Percentiles rank a stretch among this genome's conserved stretches.
Conservation (phyloP, 768 basidiomycete genomes). For the Termitomyces sp. region DNA sequence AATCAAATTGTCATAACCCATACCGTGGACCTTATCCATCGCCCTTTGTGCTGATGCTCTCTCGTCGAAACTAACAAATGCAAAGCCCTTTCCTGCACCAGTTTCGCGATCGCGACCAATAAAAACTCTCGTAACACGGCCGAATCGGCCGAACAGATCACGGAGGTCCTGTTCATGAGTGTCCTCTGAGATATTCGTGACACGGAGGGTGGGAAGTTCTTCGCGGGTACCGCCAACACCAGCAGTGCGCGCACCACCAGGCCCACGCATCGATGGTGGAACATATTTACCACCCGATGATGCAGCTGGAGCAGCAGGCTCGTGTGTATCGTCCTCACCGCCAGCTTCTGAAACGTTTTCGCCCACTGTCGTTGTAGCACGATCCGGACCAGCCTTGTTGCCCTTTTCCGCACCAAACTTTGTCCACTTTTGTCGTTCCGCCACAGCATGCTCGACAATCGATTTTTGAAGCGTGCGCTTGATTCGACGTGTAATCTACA, state of each 20-base stretch:
- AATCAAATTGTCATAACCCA: constrained; percentile 91
- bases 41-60: constrained; percentile 76
- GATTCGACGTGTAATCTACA: constrained; percentile 79
- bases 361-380: constrained; percentile 91
- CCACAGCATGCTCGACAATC: constrained; percentile 90
- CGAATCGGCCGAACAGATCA: constrained; percentile 85
- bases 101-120: constrained; percentile 95
- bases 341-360: constrained; percentile 36
- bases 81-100: constrained; percentile 92
- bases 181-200: constrained; percentile 95
- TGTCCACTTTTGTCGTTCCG: constrained; percentile 87
- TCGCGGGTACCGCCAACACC: constrained; percentile 72
- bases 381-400: constrained; percentile 82
- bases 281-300: constrained; percentile 80
- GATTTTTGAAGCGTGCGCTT: constrained; percentile 86
- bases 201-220: constrained; percentile 93
- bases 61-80: constrained; percentile 95
- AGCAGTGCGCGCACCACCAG: constrained; percentile 52
- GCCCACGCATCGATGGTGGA: constrained; percentile 83
- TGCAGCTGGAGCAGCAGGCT: constrained; percentile 30
- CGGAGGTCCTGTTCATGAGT: constrained; percentile 92
- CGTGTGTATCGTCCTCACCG: constrained; percentile 32
- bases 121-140: constrained; percentile 84
- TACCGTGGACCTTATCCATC: constrained; percentile 87
- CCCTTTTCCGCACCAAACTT: constrained; percentile 94